A percentile compares a stretch with the other conserved stretches of the same genome.
phyloP scores from a whole-genome alignment of 495 filamentous ascomycete species.

The Trichoderma virens region DNA sequence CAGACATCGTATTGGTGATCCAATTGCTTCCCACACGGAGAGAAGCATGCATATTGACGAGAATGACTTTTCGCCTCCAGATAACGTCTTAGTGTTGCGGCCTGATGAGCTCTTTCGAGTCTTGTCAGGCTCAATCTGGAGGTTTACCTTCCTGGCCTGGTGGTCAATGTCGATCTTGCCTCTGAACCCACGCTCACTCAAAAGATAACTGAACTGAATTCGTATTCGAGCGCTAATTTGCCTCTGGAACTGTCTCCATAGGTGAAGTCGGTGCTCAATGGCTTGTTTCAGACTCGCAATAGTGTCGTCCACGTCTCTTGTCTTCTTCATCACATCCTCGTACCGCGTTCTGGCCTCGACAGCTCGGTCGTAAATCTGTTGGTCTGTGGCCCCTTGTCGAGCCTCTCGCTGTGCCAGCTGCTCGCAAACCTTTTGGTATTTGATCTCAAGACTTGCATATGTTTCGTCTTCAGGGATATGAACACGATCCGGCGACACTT shows the following conservation, averaged over 20 bases:
- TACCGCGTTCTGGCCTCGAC: slow-evolving; percentile 28
- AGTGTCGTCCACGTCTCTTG: slow-evolving; percentile 33
- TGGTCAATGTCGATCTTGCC: slow-evolving; percentile 77
- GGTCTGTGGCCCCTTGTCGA: slow-evolving; percentile 50
- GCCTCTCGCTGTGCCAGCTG: slow-evolving; percentile 49
- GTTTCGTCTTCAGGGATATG: slow-evolving; percentile 64
- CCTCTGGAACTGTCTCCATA: slow-evolving; percentile 73
- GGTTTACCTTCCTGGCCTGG: slow-evolving; percentile 57
- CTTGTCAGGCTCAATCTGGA: slow-evolving; percentile 78
- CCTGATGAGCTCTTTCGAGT: slow-evolving; percentile 56
- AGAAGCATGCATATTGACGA: slow-evolving; percentile 90
- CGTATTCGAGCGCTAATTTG: slow-evolving; percentile 78
- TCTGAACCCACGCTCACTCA: slow-evolving; percentile 82
- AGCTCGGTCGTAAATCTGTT: slow-evolving; percentile 49
- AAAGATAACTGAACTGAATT: slow-evolving; percentile 76
- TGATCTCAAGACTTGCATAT: slow-evolving; percentile 50
- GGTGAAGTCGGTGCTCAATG: slow-evolving; percentile 58
- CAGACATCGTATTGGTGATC: slow-evolving; percentile 83
- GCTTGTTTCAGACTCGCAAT: slow-evolving; percentile 48
- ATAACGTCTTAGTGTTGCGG: slow-evolving; percentile 81
- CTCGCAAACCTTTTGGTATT: slow-evolving; percentile 49
- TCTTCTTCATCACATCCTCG: slow-evolving; percentile 36
- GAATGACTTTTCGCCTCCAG: slow-evolving; percentile 95
- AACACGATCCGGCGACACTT: slow-evolving; percentile 50
- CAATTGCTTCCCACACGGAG: slow-evolving; percentile 97